These are phyloP conservation scores for Coleophoma crateriformis DNA, from an alignment of 2,329 filamentous ascomycete genomes.

Conservation along the genomic window DNA sequence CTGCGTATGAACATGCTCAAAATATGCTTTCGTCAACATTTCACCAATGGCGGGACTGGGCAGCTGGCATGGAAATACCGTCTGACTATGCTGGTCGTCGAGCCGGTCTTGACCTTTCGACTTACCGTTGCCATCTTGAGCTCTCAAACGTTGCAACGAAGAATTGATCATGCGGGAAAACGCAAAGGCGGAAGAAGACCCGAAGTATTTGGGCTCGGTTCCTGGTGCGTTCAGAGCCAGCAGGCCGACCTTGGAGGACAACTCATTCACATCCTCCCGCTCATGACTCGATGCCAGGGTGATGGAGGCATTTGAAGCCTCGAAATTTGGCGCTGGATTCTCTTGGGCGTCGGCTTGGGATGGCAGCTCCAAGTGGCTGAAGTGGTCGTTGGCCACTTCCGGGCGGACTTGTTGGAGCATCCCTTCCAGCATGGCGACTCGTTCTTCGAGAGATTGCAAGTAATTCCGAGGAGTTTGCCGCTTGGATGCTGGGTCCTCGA, in stretches of 20 bases:
- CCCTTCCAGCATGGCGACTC: constrained; percentile 6
- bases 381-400: background rate
- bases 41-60: background rate
- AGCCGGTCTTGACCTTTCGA: background rate
- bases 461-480: constrained; percentile 3
- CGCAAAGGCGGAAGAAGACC: constrained; percentile 28
- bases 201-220: constrained; percentile 31
- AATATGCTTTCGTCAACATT: background rate
- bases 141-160: background rate
- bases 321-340: background rate
- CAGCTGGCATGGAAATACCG: constrained; percentile 1
- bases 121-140: too few relatives aligned
- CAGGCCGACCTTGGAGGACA: constrained; percentile 27
- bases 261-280: constrained; percentile 5
- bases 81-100: background rate
- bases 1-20: background rate
- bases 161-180: constrained; percentile 25
- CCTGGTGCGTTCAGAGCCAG: constrained; percentile 27
- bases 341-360: background rate
- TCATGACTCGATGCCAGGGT: background rate
- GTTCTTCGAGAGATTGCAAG: constrained; percentile 5
- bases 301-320: background rate
- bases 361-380: background rate
- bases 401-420: constrained; percentile 5
- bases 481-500: too few relatives aligned